Percentiles rank a stretch among this genome's conserved stretches.
Conservation (phyloP, 768 basidiomycete species). For the Dictyophora rubrovolvata region DNA sequence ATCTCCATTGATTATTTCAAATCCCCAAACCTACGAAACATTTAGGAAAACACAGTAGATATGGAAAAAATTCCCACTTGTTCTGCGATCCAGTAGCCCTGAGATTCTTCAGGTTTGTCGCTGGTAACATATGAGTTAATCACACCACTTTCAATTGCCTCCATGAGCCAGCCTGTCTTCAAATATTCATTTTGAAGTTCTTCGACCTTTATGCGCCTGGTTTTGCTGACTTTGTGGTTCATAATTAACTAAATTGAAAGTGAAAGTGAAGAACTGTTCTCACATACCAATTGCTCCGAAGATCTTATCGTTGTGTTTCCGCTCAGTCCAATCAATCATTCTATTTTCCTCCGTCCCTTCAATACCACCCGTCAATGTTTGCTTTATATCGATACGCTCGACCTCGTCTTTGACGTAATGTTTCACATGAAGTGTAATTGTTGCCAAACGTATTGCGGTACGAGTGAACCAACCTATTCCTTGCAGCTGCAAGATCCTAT, state of each 20-base stretch:
- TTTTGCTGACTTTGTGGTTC: constrained; percentile 11
- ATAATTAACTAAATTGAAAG: background rate
- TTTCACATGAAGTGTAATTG: constrained; percentile 49
- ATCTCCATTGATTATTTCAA: constrained; percentile 7
- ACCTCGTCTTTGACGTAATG: constrained; percentile 32
- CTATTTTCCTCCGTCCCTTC: constrained; percentile 12
- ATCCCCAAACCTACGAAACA: constrained; percentile 8
- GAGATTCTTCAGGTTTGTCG: constrained; percentile 5
- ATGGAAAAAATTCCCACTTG: background rate
- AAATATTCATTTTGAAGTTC: constrained; percentile 27
- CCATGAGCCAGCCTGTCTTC: constrained; percentile 33
- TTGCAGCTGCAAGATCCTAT: constrained; percentile 57
- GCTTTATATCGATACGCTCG: constrained; percentile 13
- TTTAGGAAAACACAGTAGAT: background rate
- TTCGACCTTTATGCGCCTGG: constrained; percentile 20
- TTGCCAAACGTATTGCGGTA: constrained; percentile 42
- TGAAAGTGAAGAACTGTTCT: background rate
- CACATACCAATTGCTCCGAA: constrained; percentile 3
- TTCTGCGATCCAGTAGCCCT: constrained; percentile 3
- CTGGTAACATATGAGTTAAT: constrained; percentile 4
- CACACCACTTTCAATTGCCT: constrained; percentile 18
- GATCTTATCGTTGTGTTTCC: constrained; percentile 1
- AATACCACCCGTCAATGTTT: constrained; percentile 14
- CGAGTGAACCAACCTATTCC: constrained; percentile 67
- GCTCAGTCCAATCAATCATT: constrained; percentile 9